A percentile compares a stretch with the other conserved stretches of the same genome.
These are phyloP conservation scores for Meredithiella fracta DNA, from an alignment of 2,329 filamentous ascomycete genomes.

Conservation along the genomic window DNA sequence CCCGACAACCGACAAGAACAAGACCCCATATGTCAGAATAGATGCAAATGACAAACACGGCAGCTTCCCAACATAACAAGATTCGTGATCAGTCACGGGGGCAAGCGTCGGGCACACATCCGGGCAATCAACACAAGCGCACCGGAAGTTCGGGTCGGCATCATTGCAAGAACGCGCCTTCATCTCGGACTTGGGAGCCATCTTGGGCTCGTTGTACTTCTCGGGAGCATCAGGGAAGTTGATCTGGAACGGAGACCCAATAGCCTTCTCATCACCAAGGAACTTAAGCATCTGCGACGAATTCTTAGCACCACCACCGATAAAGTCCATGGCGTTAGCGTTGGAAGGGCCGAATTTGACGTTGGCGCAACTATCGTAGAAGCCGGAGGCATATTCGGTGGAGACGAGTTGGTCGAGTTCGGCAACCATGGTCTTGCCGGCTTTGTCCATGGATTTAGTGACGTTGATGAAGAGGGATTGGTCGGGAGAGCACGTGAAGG, in stretches of 20 bases:
- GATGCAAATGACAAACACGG: conserved; percentile 89
- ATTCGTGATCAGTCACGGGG: conserved; percentile 48
- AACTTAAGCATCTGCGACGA: conserved; percentile 80
- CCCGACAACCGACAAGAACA: conserved; percentile 50
- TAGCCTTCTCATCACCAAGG: conserved; percentile 73
- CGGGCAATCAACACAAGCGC: conserved; percentile 86
- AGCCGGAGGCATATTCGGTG: conserved; percentile 65
- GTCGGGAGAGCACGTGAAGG: conserved; percentile 93
- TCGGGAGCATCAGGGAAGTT: conserved; percentile 50
- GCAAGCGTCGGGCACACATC: conserved; percentile 71
- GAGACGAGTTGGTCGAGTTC: conserved; percentile 84
- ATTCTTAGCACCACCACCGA: conserved; percentile 86
- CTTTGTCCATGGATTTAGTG: conserved; percentile 51
- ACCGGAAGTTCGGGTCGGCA: conserved; percentile 68
- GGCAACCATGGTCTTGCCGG: conserved; percentile 45
- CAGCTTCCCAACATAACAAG: conserved; percentile 72
- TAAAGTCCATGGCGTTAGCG: conserved; percentile 84
- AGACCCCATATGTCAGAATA: conserved; percentile 66
- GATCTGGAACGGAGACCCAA: conserved; percentile 95
- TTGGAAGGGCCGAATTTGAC: conserved; percentile 96
- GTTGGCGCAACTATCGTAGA: conserved; percentile 96
- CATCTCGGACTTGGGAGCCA: conserved; percentile 50
- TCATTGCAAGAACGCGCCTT: conserved; percentile 78
- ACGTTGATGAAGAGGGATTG: conserved; percentile 93
- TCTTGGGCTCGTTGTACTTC: conserved; percentile 38